phyloP scores from a whole-genome alignment of 345 rosid genomes.

The Salix udensis region DNA sequence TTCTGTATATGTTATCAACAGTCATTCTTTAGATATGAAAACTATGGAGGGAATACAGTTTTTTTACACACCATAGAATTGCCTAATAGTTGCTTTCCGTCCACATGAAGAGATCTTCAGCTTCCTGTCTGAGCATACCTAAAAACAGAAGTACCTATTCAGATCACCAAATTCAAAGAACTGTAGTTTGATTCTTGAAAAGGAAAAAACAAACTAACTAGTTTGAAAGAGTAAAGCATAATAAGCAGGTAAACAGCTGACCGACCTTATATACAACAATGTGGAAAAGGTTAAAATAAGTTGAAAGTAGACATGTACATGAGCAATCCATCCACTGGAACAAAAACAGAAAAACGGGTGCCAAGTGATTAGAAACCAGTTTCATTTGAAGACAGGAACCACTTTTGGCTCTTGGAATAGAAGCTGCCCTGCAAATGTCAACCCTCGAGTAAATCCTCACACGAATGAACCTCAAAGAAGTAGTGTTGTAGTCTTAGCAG shows the following conservation, averaged over 20 bases:
- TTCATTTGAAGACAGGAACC: slow-evolving; percentile 31
- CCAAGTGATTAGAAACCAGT: slow-evolving; percentile 21
- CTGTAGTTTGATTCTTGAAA: background rate
- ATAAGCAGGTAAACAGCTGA: background rate
- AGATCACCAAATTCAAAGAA: background rate
- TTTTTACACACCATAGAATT: slow-evolving; percentile 24
- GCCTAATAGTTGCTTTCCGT: slow-evolving; percentile 26
- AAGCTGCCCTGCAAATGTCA: slow-evolving; percentile 28
- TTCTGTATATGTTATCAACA: background rate
- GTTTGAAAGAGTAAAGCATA: background rate
- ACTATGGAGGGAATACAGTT: background rate
- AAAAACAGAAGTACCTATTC: background rate
- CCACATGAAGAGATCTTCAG: slow-evolving; percentile 15
- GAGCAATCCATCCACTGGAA: slow-evolving; percentile 32
- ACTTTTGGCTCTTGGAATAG: slow-evolving; percentile 23
- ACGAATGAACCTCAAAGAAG: background rate
- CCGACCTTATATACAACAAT: slow-evolving; percentile 23
- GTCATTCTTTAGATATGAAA: background rate
- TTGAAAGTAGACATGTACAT: slow-evolving; percentile 15
- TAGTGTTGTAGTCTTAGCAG: background rate
- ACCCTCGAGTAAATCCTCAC: background rate
- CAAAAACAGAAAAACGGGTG: slow-evolving; percentile 24
- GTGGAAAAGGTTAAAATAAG: slow-evolving; percentile 20
- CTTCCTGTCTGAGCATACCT: slow-evolving; percentile 27
- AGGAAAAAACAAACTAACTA: background rate